phyloP scores from a whole-genome alignment of 2,329 filamentous ascomycete genomes.

The Diaporthe vexans region DNA sequence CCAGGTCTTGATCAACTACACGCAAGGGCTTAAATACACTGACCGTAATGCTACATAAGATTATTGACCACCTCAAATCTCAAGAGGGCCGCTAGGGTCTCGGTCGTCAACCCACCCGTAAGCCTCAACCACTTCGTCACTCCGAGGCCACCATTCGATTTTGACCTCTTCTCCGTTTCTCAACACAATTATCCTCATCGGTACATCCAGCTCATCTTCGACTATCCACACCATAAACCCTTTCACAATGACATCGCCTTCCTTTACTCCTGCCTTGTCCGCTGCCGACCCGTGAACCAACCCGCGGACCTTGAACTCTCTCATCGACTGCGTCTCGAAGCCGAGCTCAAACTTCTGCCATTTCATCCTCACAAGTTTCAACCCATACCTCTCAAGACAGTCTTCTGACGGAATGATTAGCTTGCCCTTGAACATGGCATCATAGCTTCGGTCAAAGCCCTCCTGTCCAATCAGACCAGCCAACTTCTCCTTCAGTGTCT shows the following conservation, averaged over 20 bases:
- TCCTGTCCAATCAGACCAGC: conserved; percentile 16
- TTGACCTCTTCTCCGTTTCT: not conserved
- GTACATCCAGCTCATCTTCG: conserved; percentile 31
- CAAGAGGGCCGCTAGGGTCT: not conserved
- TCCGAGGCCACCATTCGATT: conserved; percentile 34
- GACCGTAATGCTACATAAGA: not conserved
- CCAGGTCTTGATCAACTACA: not conserved
- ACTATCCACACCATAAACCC: conserved; percentile 34
- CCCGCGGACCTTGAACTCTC: conserved; percentile 25
- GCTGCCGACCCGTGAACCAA: conserved; percentile 37
- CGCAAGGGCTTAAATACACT: not conserved
- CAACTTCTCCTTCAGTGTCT: conserved; percentile 16
- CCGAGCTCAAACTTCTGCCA: conserved; percentile 37
- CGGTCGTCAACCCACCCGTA: conserved; percentile 29
- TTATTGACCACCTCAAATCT: not conserved
- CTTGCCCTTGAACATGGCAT: conserved; percentile 32
- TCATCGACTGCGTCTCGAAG: conserved; percentile 29
- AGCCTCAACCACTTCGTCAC: conserved; percentile 25
- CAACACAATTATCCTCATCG: conserved; percentile 32
- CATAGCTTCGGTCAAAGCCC: conserved; percentile 20
- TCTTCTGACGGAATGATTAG: conserved; percentile 35
- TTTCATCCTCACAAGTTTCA: conserved; percentile 29
- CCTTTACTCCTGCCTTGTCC: conserved; percentile 37
- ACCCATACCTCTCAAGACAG: conserved; percentile 29
- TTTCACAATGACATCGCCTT: conserved; percentile 38